Evolutionary conservation across 1,139 yeast genomes (phyloP), one percentile per base, ranked within the genome.

Genomic region (Saccharomyces hybrid): DNA sequence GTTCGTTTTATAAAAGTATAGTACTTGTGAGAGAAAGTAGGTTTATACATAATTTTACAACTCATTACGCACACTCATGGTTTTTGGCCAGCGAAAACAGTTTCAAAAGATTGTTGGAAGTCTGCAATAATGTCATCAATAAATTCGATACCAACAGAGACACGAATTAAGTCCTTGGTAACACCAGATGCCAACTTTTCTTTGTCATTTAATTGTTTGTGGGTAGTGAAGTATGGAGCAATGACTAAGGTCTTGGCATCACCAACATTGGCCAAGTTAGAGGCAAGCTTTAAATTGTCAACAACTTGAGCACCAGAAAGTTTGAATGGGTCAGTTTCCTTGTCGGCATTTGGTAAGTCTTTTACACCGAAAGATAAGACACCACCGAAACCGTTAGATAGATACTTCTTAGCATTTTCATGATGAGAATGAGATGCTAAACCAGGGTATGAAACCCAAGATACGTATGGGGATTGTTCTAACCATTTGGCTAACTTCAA

Each of bases 191-290:
- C 82, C 51, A 73, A 56, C 75, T 87, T 89, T 74, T 90, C 98
- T 60, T 84, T 86, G 46, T 88, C 90, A 48, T 76, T 71, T 68
- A 93, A 80, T 76, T 93, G 98, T 70, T 89, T 89, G 73, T 93
- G 99, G 26, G 98, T 93, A 52, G 98, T 93, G 74, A 81, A 89
- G 77, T 84, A 90, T 61, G 98, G 99, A 57, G 96, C 91, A 72
- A 93, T 91, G 55, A 91, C 95, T 69, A 93, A 80, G 48, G 98
- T 88, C 77, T 91, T 93, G 52, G 91, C 83, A 69, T 93, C 99
- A 69, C 99, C 98, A 56, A 93, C 97, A 67, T 93, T 93, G 56
- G 99, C 98, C 70, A 93, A 81, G 76, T 90, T 88, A 41, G 96
- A 84, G 55, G 96, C 95, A 56, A 93, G 74, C 72, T 88, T 80